Evolutionary conservation across 352 stramenopile genomes (phyloP), one percentile per base, ranked within the genome.

Genomic region (Globisporangium nagaii): DNA sequence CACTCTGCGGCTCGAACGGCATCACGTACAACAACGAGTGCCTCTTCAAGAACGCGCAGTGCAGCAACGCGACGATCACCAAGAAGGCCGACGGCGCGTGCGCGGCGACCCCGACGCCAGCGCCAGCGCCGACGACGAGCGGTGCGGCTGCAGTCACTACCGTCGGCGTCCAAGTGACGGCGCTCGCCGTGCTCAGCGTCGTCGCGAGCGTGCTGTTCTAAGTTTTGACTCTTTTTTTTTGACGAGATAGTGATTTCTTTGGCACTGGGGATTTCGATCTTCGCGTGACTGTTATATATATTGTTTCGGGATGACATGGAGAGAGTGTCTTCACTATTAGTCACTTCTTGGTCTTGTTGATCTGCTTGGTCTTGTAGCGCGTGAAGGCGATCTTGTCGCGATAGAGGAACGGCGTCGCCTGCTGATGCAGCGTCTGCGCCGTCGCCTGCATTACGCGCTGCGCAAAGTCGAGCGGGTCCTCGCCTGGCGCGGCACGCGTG

Each of bases 341-440:
- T 71, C 44, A 71, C 40, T 70, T 77, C 43, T 71, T 86, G 25
- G 54, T 66, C 49, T 78, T 78, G 41, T 80, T 75, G 56, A 81
- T 54, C 55, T 85, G 68, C 32, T 68, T 66, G 1, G 62, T 74
- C 46, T 64, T 85, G 64, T 84, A 86, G 35, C 75, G 62, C 46
- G 73, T 86, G 58, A 65, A 84, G 5, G 71, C 55, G 51, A 85
- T 87, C 54, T 89, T 89, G 60, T 89, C 75, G 22, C 76, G 73
- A 46, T 89, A 89, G 25, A 89, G 56, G 58, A 87, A 89, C 6
- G 79, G 75, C 19, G 75, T 87, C 1, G 72, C 64, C 17, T 87
- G 63, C 32, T 87, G 74, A 17, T 63, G 36, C n/a, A 89, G 50
- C 12, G 60, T 63, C 17, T 67, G 56, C 2, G 79, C 76, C 3